phyloP scores from a whole-genome alignment of 257 asterid genomes.

The Dorcoceras hygrometricum region DNA sequence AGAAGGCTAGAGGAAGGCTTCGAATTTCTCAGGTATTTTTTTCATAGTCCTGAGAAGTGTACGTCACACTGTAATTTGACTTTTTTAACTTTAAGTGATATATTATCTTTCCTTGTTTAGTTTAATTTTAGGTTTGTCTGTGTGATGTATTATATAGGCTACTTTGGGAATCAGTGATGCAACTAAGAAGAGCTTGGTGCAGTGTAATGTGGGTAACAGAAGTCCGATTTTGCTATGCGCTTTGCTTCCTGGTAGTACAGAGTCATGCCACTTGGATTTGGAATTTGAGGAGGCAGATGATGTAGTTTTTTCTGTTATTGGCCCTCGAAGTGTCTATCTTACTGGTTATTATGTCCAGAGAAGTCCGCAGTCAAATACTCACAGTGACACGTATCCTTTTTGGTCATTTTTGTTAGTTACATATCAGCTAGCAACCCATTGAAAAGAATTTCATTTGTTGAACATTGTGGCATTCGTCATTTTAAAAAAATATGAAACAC shows the following conservation, averaged over 20 bases:
- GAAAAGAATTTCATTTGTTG: background rate
- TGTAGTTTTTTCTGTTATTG: conserved; percentile 82
- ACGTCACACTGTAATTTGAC: background rate
- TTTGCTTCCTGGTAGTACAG: conserved; percentile 54
- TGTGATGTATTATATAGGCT: conserved; percentile 47
- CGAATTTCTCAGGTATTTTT: conserved; percentile 71
- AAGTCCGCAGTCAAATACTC: conserved; percentile 27
- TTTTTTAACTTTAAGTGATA: background rate
- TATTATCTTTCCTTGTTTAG: background rate
- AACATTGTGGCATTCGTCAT: background rate
- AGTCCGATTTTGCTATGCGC: conserved; percentile 69
- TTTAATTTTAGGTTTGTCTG: background rate
- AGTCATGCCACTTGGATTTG: conserved; percentile 71
- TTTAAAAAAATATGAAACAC: background rate
- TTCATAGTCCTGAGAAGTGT: background rate
- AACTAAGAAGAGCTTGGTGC: conserved; percentile 47
- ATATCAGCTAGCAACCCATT: background rate
- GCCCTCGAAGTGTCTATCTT: conserved; percentile 72
- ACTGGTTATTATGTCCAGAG: conserved; percentile 62
- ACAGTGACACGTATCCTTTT: conserved; percentile 73
- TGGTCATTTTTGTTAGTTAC: conserved; percentile 3
- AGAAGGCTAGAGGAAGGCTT: conserved; percentile 55
- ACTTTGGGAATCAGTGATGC: conserved; percentile 72
- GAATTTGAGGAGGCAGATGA: conserved; percentile 86
- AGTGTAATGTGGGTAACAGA: conserved; percentile 77